Evolutionary conservation across 2,329 filamentous ascomycete species (phyloP).

Genomic region (Gyromitra esculenta): DNA sequence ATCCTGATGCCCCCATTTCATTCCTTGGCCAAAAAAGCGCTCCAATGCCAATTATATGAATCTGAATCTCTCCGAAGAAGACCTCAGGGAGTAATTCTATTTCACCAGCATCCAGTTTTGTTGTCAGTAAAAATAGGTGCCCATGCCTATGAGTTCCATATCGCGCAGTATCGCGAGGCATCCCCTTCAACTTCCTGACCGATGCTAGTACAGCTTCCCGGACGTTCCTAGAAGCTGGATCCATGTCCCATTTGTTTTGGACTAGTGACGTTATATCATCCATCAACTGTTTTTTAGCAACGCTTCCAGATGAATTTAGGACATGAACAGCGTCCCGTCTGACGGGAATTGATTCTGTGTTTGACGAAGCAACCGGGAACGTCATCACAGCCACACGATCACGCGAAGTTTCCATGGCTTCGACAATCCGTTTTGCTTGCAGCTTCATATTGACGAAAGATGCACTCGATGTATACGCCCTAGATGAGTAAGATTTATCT

Average conservation of each 20-base stretch:
- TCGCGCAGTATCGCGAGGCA: constrained; percentile 49
- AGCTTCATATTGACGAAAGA: constrained; percentile 48
- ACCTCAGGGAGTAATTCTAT: constrained; percentile 45
- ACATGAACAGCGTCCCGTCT: constrained; percentile 39
- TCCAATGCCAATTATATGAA: constrained; percentile 54
- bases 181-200: constrained; percentile 50
- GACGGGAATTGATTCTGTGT: neutral
- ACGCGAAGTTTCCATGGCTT: constrained; percentile 53
- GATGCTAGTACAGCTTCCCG: constrained; percentile 44
- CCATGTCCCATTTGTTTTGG: constrained; percentile 27
- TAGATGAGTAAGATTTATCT: constrained; percentile 18
- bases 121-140: constrained; percentile 51
- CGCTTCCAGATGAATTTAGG: constrained; percentile 53
- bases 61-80: constrained; percentile 49
- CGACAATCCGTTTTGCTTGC: constrained; percentile 50
- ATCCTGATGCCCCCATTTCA: constrained; percentile 50
- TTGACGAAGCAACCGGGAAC: constrained; percentile 37
- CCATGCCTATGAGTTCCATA: constrained; percentile 48
- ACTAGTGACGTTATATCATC: constrained; percentile 45
- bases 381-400: constrained; percentile 55
- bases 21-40: constrained; percentile 51
- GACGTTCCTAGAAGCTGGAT: constrained; percentile 45
- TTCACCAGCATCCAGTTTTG: constrained; percentile 45
- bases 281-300: constrained; percentile 52
- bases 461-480: constrained; percentile 50